Evolutionary conservation across 2,329 filamentous ascomycete species (phyloP).

Genomic region (Pestalotiopsis sp.): DNA sequence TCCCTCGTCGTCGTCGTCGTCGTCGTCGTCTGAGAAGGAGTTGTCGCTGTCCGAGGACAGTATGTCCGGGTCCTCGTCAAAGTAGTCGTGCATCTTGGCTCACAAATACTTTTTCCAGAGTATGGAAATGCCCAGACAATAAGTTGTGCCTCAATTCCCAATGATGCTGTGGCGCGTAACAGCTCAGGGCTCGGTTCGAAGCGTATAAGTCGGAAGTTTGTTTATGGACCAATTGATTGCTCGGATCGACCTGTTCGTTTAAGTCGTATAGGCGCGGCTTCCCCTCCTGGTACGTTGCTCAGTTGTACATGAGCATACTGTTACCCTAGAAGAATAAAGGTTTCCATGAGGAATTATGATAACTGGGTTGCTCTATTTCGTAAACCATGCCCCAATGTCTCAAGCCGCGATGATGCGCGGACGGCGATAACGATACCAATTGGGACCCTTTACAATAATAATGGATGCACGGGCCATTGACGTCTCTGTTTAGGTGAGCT

Average conservation of each 20-base stretch:
- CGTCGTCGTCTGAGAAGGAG: constrained; percentile 23
- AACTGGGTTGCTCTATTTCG: neutral
- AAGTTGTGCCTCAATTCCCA: too few relatives aligned
- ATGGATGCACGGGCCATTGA: constrained; percentile 1
- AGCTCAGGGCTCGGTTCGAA: too few relatives aligned
- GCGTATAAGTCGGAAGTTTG: too few relatives aligned
- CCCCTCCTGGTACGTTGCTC: too few relatives aligned
- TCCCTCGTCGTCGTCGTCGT: constrained; percentile 26
- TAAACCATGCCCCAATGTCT: neutral
- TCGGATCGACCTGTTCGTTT: too few relatives aligned
- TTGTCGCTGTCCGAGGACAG: constrained; percentile 8
- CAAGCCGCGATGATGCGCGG: neutral
- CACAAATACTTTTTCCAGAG: too few relatives aligned
- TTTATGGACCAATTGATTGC: too few relatives aligned
- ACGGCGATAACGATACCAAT: neutral
- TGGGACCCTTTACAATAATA: neutral
- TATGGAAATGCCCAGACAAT: too few relatives aligned
- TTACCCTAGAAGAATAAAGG: neutral
- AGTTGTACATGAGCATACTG: too few relatives aligned
- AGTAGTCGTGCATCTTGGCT: constrained; percentile 14
- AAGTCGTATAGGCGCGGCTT: too few relatives aligned
- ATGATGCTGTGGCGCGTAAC: too few relatives aligned
- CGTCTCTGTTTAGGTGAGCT: neutral
- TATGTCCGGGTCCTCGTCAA: constrained; percentile 11
- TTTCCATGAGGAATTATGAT: neutral